Base-by-base conservation (phyloP, 345 rosid genomes). In the Citrus sp. region DNA sequence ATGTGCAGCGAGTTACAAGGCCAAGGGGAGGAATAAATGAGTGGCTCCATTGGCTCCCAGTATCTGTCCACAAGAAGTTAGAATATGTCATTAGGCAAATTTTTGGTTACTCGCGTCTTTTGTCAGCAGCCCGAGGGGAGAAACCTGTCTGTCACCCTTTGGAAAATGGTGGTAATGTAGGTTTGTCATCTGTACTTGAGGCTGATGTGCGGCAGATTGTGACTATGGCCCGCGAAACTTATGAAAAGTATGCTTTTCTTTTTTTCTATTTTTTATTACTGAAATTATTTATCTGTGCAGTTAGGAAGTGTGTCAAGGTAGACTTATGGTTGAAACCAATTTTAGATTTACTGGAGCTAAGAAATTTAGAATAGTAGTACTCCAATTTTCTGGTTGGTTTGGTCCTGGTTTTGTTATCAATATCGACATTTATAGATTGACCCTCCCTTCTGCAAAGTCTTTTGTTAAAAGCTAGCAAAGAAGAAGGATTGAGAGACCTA, bases 11-110 rank as follows among this genome's bases (percentile, higher is more conserved):
- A 80, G 95, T 96, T 76, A 92, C 94, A 14, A 88, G 99, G 80
- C 99, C 99, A 6, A 94, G 91, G 85, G 99, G 98, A 74, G 97
- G 99, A 62, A 60, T 94, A 13, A 87, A 96, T 76, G 98, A 94
- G 76, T 94, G 97, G 97, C 84, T 94, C 5, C 98, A 90, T 75
- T 96, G 97, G 94, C 92, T 96, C 8, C 99, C 99, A 5, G 91
- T 96, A 78, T 87, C 88, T 78, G 80, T 94, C 74, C 99, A 96
- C 87, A 93, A 92, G 72, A 88, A 75, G 83, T 73, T 96, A 77
- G 81, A 89, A 71, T 88, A 84, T 68, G 72, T 94, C 66, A 76
- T 91, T 51, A 83, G 88, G 82, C 86, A 81, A 75, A 55, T 96
- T 35, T 91, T 73, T 74, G 79, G 84, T 74, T 92, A 90, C 86